Evolutionary conservation across 306 rosid species (phyloP), one percentile per base, ranked within the genome.

Genomic region (Hippophae tibetana): DNA sequence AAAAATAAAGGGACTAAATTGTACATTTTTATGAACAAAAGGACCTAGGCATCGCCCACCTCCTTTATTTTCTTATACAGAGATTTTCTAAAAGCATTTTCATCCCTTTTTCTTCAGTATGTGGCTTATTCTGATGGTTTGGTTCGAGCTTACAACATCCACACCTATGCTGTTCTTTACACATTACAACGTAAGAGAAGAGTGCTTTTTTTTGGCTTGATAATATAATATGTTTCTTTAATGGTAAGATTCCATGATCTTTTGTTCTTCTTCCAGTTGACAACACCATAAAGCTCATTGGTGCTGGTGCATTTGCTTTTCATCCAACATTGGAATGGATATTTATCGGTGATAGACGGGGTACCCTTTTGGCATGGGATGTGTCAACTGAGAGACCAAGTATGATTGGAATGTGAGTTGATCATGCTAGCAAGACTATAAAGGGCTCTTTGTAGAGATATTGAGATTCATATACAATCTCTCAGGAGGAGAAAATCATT

Each of bases 241-340:
- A 59, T 31, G 62, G 44, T 57, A 50, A 12, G 52, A 47, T 52
- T 66, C 65, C 18, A 25, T 49, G 46, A 69, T 52, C 52, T 71
- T 49, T 47, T 63, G 65, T 74, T 71, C 49, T 53, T 63, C 13
- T 69, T 69, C 31, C 79, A 93, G 99, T 88, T 77, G 97, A 93
- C 66, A 80, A 77, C 69, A 80, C 97, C 60, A 88, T 88, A 71
- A 93, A 84, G 86, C 99, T 93, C 61, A 82, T 77, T 60, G 99
- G 99, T 52, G 94, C 97, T 60, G 84, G 97, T 72, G 95, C 97
- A 42, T 86, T 93, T 74, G 95, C 97, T 63, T 93, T 93, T 82
- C 99, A 93, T 79, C 97, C 99, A 69, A 88, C 95, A 48, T 78
- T 88, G 60, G 99, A 93, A 71, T 93, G 99, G 99, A 80, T 93